A percentile compares a stretch with the other conserved stretches of the same genome.
These are phyloP conservation scores for Flaveria trinervia DNA, from an alignment of 129 eudicot species.

Conservation along the genomic window DNA sequence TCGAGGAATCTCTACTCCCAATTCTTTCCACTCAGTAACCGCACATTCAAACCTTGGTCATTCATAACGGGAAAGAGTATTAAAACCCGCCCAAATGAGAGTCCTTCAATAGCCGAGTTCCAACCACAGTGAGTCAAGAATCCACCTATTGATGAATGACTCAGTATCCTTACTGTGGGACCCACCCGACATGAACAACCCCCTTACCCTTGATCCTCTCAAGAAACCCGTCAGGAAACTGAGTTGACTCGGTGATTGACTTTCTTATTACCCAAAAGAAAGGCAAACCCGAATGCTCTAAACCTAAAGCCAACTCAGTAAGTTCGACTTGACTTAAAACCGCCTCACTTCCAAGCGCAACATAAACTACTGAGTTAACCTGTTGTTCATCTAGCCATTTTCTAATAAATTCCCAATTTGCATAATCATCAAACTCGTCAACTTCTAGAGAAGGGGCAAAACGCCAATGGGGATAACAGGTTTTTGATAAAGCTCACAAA, in stretches of 20 bases:
- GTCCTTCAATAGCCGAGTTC: slow-evolving; percentile 82
- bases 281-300: slow-evolving; percentile 57
- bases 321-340: slow-evolving; percentile 49
- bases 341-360: slow-evolving; percentile 80
- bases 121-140: slow-evolving; percentile 93
- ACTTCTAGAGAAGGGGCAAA: slow-evolving; percentile 44
- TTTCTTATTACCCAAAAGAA: slow-evolving; percentile 70
- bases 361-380: slow-evolving; percentile 48
- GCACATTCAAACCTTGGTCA: slow-evolving; percentile 78
- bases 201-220: slow-evolving; percentile 53
- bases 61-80: slow-evolving; percentile 76
- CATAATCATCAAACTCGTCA: slow-evolving; percentile 22
- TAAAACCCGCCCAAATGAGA: slow-evolving; percentile 60
- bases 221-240: slow-evolving; percentile 56
- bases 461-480: slow-evolving; percentile 63
- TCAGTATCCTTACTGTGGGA: slow-evolving; percentile 75
- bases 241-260: slow-evolving; percentile 44
- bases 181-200: slow-evolving; percentile 58
- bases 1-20: slow-evolving; percentile 71
- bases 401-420: slow-evolving; percentile 40
- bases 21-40: slow-evolving; percentile 54
- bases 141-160: slow-evolving; percentile 63
- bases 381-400: slow-evolving; percentile 55
- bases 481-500: slow-evolving; percentile 53
- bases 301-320: slow-evolving; percentile 65